These are phyloP conservation scores for Colletotrichum noveboracense DNA, from an alignment of 2,329 filamentous ascomycete genomes.

Conservation along the genomic window DNA sequence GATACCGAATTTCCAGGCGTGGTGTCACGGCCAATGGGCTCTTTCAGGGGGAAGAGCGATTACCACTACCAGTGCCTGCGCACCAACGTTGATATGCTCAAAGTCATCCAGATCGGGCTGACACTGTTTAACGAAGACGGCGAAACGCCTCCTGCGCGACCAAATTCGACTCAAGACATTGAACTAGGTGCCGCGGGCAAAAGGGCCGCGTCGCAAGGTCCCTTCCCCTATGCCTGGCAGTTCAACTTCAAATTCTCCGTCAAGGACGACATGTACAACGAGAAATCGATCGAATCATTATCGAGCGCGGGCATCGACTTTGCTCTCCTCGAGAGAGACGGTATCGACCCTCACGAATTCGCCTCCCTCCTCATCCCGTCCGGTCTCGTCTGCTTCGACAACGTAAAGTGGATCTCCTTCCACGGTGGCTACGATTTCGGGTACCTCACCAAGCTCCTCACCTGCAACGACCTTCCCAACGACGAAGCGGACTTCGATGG, in stretches of 20 bases:
- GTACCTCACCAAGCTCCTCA: slow-evolving; percentile 93
- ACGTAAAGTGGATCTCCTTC: slow-evolving; percentile 96
- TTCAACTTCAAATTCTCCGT: slow-evolving; percentile 99
- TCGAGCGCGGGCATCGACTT: slow-evolving; percentile 95
- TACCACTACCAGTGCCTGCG: slow-evolving; percentile 98
- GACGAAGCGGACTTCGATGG: slow-evolving; percentile 90
- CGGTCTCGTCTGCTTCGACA: slow-evolving; percentile 84
- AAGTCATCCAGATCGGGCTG: slow-evolving; percentile 96
- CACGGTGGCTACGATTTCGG: slow-evolving; percentile 99
- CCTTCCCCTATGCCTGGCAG: slow-evolving; percentile 91
- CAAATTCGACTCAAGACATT: slow-evolving; percentile 49
- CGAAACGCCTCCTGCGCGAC: slow-evolving; percentile 79
- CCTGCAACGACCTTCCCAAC: slow-evolving; percentile 81
- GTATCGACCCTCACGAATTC: slow-evolving; percentile 90
- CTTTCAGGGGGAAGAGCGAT: slow-evolving; percentile 92
- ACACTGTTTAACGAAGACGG: slow-evolving; percentile 92
- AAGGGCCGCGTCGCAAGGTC: slow-evolving; percentile 46
- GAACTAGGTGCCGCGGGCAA: slow-evolving; percentile 43
- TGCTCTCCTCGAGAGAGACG: slow-evolving; percentile 79
- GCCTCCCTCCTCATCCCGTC: slow-evolving; percentile 90
- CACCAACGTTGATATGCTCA: slow-evolving; percentile 96
- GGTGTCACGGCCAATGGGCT: slow-evolving; percentile 92
- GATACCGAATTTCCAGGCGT: slow-evolving; percentile 99
- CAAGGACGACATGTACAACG: slow-evolving; percentile 96
- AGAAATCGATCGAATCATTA: slow-evolving; percentile 90